Base-by-base conservation (phyloP, 495 filamentous ascomycete species). In the Saxophila tyrrhenica region DNA sequence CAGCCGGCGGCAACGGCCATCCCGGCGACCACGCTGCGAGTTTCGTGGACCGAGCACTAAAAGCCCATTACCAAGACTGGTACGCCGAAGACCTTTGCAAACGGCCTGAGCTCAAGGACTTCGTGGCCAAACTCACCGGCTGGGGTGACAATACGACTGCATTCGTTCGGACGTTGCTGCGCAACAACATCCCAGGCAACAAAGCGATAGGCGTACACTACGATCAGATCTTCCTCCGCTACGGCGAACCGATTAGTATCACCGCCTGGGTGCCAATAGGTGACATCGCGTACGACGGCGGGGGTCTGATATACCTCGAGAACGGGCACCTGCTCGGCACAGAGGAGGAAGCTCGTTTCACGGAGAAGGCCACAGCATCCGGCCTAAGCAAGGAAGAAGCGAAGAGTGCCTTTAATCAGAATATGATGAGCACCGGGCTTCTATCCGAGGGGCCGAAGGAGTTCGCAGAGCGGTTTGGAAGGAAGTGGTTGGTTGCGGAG, bases 401-500 rank as follows among this genome's bases (percentile, higher is more conserved):
- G 5, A 57, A 60, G n/a, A 55, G 41, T 46, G 60, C 22, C 25
- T 62, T 62, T 48, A 65, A 65, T 39, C 16, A 11, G 23, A 62
- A 65, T 49, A 65, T 65, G 62, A 52, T 48, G 17, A 24, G 35
- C 16, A 50, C 57, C 32, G 62, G 62, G 3, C 60, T 62, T 20
- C 47, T 65, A 17, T 48, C 60, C 11, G 56, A 65, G 20, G 53
- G 62, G 21, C 57, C 51, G 1, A 44, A 25, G 10, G 54, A 62
- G 32, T 45, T 64, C 13, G 44, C 25, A 16, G 3, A 48, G 25
- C 2, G 16, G 3, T 51, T 43, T 23, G 54, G 39, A 3, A 63
- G 68, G 35, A 71, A 70, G 52, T 81, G 78, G 78, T 62, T 83
- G 51, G 72, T 75, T 0, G 73, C 73, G 10, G 68, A 70, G 50